These are phyloP conservation scores for Penicillium sp. DNA, from an alignment of 2,329 filamentous ascomycete species.

Conservation along the genomic window DNA sequence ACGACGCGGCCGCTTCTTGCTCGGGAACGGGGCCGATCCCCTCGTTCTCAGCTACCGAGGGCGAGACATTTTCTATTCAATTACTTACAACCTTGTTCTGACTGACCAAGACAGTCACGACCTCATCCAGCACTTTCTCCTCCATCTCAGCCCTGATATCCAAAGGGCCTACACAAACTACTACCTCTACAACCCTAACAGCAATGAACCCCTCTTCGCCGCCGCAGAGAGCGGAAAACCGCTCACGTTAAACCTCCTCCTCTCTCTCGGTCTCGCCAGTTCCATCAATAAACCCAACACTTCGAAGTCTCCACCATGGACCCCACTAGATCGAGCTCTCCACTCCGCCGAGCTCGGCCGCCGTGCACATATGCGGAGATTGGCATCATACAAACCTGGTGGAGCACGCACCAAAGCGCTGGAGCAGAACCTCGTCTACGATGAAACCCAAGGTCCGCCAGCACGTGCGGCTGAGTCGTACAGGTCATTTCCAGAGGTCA, in stretches of 20 bases:
- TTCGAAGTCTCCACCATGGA: conserved; percentile 12
- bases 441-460: conserved; percentile 16
- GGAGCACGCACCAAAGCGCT: conserved; percentile 17
- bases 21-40: conserved; percentile 23
- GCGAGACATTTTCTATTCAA: conserved; percentile 25
- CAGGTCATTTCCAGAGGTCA: conserved; percentile 13
- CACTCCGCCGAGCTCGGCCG: conserved; percentile 19
- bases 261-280: conserved; percentile 19
- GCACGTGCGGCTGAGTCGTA: conserved; percentile 23
- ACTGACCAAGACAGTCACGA: conserved; percentile 25
- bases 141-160: conserved; percentile 13
- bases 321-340: conserved; percentile 25
- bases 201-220: conserved; percentile 15
- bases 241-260: conserved; percentile 19
- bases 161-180: conserved; percentile 17
- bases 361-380: conserved; percentile 18
- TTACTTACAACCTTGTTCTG: conserved; percentile 22
- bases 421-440: conserved; percentile 18
- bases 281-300: conserved; percentile 17
- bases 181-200: conserved; percentile 15
- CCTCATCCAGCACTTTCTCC: conserved; percentile 21
- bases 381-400: conserved; percentile 20
- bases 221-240: conserved; percentile 20
- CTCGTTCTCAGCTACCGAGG: conserved; percentile 9
- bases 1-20: conserved; percentile 20